Percentiles rank a stretch among this genome's conserved stretches.
These are phyloP conservation scores for Paramecium sonneborni DNA, from an alignment of 73 alveolate species.

Conservation along the genomic window DNA sequence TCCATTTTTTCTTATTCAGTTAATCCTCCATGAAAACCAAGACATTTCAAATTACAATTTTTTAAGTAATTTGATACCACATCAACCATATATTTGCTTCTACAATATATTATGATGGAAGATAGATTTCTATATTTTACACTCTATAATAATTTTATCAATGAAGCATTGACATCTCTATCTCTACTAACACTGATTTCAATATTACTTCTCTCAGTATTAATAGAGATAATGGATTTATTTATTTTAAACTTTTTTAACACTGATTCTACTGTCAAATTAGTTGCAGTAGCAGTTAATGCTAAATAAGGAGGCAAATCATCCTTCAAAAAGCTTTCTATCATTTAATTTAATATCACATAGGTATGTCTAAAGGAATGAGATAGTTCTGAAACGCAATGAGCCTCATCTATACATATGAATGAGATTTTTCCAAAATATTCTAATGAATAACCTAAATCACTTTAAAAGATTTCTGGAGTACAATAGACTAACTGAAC, in stretches of 20 bases:
- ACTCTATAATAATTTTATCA: conserved; percentile 69
- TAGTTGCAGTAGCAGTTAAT: conserved; percentile 90
- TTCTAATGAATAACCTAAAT: conserved; percentile 80
- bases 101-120: conserved; percentile 71
- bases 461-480: conserved; percentile 89
- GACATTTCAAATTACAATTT: conserved; percentile 36
- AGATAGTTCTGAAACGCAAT: conserved; percentile 90
- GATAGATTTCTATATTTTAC: conserved; percentile 31
- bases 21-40: conserved; percentile 67
- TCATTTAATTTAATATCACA: conserved; percentile 77
- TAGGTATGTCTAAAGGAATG: conserved; percentile 93
- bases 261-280: conserved; percentile 79
- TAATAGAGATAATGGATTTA: neutral
- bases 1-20: conserved; percentile 72
- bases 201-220: conserved; percentile 68
- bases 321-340: conserved; percentile 71
- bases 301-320: conserved; percentile 78
- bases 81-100: conserved; percentile 58
- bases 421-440: conserved; percentile 81
- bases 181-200: conserved; percentile 75
- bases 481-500: conserved; percentile 87
- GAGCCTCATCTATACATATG: conserved; percentile 95
- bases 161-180: conserved; percentile 79
- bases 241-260: conserved; percentile 57
- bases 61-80: conserved; percentile 59